phyloP scores from a whole-genome alignment of 2,329 filamentous ascomycete species.

The Trichophyton schoenleinii region DNA sequence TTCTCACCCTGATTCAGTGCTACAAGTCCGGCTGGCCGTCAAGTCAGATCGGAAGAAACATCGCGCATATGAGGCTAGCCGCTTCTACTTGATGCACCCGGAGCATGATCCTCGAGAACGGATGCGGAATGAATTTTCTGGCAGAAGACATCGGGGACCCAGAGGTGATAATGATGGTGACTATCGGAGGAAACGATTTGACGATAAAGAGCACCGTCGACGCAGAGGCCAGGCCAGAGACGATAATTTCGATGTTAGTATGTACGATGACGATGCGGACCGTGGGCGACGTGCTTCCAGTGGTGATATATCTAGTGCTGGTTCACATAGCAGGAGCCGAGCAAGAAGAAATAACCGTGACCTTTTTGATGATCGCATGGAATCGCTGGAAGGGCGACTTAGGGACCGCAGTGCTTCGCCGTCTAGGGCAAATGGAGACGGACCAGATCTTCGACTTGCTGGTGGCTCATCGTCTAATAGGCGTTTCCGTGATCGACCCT shows the following conservation, averaged over 20 bases:
- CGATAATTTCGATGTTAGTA: conserved; percentile 56
- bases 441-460: conserved; percentile 20
- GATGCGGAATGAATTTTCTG: conserved; percentile 42
- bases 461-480: conserved; percentile 27
- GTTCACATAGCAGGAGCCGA: conserved; percentile 20
- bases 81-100: conserved; percentile 86
- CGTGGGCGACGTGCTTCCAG: conserved; percentile 9
- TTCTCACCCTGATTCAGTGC: conserved; percentile 52
- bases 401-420: conserved; percentile 51
- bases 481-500: conserved; percentile 33
- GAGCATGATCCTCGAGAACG: conserved; percentile 73
- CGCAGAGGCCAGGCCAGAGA: conserved; percentile 38
- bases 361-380: conserved; percentile 28
- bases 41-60: conserved; percentile 65
- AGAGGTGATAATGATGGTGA: conserved; percentile 29
- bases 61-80: conserved; percentile 66
- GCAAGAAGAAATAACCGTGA: conserved; percentile 21
- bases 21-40: conserved; percentile 64
- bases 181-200: conserved; percentile 44
- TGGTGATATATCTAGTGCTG: conserved; percentile 20
- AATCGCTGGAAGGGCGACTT: conserved; percentile 34
- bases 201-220: conserved; percentile 43
- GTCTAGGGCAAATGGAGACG: conserved; percentile 39
- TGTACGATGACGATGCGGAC: conserved; percentile 62
- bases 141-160: conserved; percentile 30